Evolutionary conservation across 2,329 filamentous ascomycete species (phyloP).

Genomic region (Fusarium sp.): DNA sequence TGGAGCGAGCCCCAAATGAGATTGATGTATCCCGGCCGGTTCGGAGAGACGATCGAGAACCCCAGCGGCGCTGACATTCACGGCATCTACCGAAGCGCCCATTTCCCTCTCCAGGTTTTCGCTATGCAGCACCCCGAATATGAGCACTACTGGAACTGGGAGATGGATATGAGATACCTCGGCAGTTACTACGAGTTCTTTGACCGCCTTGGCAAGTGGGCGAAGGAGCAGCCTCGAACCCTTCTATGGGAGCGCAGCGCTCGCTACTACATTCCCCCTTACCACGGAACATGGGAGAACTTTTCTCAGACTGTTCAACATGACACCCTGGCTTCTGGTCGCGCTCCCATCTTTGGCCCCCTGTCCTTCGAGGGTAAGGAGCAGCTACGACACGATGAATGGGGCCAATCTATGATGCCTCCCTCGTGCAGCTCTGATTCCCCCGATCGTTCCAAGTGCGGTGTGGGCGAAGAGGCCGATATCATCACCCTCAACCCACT

Average conservation of each 20-base stretch:
- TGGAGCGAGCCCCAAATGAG: slow-evolving; percentile 90
- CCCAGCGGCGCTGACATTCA: slow-evolving; percentile 69
- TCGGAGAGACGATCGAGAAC: slow-evolving; percentile 75
- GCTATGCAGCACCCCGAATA: slow-evolving; percentile 72
- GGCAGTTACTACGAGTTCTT: slow-evolving; percentile 80
- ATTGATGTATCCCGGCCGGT: slow-evolving; percentile 77
- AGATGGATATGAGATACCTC: slow-evolving; percentile 74
- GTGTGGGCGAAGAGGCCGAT: slow-evolving; percentile 78
- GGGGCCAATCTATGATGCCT: slow-evolving; percentile 65
- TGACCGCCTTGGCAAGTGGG: slow-evolving; percentile 73
- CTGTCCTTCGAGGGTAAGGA: slow-evolving; percentile 62
- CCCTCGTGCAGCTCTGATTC: slow-evolving; percentile 65
- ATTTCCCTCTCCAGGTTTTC: slow-evolving; percentile 73
- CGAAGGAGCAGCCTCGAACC: slow-evolving; percentile 73
- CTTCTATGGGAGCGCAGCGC: slow-evolving; percentile 82
- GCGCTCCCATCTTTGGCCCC: slow-evolving; percentile 76
- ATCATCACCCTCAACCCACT: slow-evolving; percentile 82
- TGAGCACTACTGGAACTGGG: slow-evolving; percentile 76
- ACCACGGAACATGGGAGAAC: slow-evolving; percentile 78
- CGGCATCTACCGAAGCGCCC: slow-evolving; percentile 75
- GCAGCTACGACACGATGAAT: slow-evolving; percentile 63
- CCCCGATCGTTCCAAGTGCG: slow-evolving; percentile 64
- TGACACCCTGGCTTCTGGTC: slow-evolving; percentile 65
- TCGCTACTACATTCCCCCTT: slow-evolving; percentile 79
- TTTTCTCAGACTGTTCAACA: slow-evolving; percentile 74